Percentiles rank a stretch among this genome's conserved stretches.
Conservation (phyloP, 106 monocot species). For the Phalaenopsis aphrodite region DNA sequence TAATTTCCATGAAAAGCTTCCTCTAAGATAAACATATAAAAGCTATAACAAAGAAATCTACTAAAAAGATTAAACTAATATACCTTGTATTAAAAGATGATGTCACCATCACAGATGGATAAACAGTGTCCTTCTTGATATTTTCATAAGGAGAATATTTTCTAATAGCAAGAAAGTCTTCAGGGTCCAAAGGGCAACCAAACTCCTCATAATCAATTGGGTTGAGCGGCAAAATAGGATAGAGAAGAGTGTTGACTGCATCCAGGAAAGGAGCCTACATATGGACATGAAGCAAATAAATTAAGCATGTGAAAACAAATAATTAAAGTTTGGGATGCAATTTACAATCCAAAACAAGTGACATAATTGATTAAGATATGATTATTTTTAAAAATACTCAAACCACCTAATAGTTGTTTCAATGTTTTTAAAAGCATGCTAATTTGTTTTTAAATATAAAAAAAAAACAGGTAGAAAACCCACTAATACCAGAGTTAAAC, state of each 20-base stretch:
- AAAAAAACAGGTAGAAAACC: no score
- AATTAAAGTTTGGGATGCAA: neutral
- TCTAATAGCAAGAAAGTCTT: constrained; percentile 76
- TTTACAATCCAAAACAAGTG: neutral
- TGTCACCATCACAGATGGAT: constrained; percentile 81
- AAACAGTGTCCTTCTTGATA: constrained; percentile 68
- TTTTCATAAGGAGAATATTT: constrained; percentile 93
- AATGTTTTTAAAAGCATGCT: no score
- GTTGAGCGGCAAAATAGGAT: constrained; percentile 70
- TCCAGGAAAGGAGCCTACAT: constrained; percentile 87
- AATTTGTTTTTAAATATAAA: no score
- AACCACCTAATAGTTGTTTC: no score
- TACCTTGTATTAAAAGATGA: constrained; percentile 91
- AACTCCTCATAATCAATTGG: constrained; percentile 88
- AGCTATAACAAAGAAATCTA: neutral
- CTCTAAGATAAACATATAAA: neutral
- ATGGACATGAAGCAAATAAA: constrained; percentile 6
- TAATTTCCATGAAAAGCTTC: neutral
- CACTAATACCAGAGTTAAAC: no score
- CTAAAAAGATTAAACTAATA: neutral
- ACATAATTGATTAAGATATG: no score
- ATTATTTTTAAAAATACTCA: no score
- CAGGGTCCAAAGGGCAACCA: constrained; percentile 69
- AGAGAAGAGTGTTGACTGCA: constrained; percentile 73
- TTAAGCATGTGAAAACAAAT: neutral